A percentile compares a stretch with the other conserved stretches of the same genome.
Evolutionary conservation across 768 basidiomycete species (phyloP).

Genomic region (Suillus occidentalis): DNA sequence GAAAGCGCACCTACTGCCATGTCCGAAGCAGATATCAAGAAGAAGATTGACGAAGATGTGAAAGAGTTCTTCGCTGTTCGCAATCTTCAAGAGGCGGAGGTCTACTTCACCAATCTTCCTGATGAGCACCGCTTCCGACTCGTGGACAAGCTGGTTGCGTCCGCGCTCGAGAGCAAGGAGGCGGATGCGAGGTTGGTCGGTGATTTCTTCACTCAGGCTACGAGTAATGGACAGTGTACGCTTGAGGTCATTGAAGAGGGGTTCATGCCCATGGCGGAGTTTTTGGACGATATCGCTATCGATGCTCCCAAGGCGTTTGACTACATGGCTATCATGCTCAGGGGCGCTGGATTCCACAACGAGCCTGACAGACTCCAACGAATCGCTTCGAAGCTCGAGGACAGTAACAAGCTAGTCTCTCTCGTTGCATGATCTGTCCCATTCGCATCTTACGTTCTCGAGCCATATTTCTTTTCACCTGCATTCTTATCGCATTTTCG

Average conservation of each 20-base stretch:
- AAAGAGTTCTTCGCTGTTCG: constrained; percentile 89
- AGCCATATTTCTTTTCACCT: constrained; percentile 7
- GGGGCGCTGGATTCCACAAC: constrained; percentile 57
- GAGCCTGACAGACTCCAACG: constrained; percentile 58
- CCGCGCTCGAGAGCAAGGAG: constrained; percentile 81
- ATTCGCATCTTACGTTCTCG: constrained; percentile 2
- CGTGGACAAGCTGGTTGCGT: constrained; percentile 71
- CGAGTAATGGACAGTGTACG: constrained; percentile 60
- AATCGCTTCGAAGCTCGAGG: constrained; percentile 61
- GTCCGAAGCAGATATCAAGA: constrained; percentile 65
- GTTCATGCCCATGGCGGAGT: constrained; percentile 65
- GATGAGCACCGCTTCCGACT: constrained; percentile 60
- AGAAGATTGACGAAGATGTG: constrained; percentile 77
- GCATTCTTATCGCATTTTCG: constrained; percentile 8
- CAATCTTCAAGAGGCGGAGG: constrained; percentile 83
- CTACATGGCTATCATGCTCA: constrained; percentile 59
- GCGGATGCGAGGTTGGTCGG: constrained; percentile 77
- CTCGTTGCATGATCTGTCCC: constrained; percentile 34
- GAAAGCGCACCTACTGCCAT: constrained; percentile 47
- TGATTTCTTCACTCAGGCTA: constrained; percentile 66
- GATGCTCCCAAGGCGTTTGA: constrained; percentile 4
- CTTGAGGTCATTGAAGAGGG: constrained; percentile 71
- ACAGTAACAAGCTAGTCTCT: constrained; percentile 57
- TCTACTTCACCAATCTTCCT: constrained; percentile 79
- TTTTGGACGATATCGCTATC: constrained; percentile 84